Evolutionary conservation across 768 basidiomycete species (phyloP).

Genomic region (Boletellus ananiceps): DNA sequence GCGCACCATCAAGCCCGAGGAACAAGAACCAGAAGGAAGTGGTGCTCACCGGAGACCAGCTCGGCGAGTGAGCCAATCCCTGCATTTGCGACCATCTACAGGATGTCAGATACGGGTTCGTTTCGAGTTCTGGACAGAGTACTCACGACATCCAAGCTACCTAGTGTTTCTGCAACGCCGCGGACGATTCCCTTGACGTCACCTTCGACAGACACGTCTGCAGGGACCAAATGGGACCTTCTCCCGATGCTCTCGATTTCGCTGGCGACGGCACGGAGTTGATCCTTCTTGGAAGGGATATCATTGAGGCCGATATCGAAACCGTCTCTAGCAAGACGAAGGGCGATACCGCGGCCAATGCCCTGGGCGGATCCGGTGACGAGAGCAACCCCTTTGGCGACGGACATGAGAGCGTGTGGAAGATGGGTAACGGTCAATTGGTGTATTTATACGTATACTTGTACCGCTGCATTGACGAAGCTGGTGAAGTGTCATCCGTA

Average conservation of each 20-base stretch:
- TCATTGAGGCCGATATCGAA: constrained; percentile 27
- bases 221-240: constrained; percentile 14
- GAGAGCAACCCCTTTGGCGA: constrained; percentile 25
- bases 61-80: not conserved
- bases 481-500: no score
- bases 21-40: not conserved
- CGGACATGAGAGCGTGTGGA: not conserved
- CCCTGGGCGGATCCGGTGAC: constrained; percentile 28
- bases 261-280: constrained; percentile 1
- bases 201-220: constrained; percentile 38
- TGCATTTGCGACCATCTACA: constrained; percentile 5
- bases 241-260: constrained; percentile 21
- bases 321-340: constrained; percentile 11
- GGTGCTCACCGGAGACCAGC: not conserved
- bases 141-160: constrained; percentile 1
- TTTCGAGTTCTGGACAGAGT: no score
- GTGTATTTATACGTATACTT: no score
- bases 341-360: constrained; percentile 17
- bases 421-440: no score
- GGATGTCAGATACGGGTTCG: no score
- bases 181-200: constrained; percentile 39
- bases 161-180: constrained; percentile 28
- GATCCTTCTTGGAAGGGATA: constrained; percentile 10
- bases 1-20: not conserved
- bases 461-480: no score